Conservation (phyloP, 2,329 filamentous ascomycete species). For the Pezicula rhizophila region DNA sequence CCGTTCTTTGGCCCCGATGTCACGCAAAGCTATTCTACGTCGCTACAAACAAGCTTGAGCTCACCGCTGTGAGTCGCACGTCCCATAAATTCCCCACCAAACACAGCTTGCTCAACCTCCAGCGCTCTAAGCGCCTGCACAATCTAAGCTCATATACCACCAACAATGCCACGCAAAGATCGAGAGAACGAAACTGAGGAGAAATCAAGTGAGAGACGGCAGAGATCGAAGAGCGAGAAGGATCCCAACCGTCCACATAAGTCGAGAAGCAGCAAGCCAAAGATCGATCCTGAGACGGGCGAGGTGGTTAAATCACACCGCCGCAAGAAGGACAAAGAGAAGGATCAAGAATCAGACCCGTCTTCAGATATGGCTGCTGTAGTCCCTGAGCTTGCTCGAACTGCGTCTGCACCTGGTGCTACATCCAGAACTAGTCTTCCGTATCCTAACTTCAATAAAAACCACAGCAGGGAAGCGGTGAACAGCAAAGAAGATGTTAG, state of each 20-base stretch:
- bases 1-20: not conserved
- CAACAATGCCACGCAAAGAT: slow-evolving; percentile 22
- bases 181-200: slow-evolving; percentile 19
- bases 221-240: slow-evolving; percentile 24
- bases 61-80: not conserved
- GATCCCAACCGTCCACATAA: slow-evolving; percentile 27
- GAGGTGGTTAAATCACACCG: slow-evolving; percentile 23
- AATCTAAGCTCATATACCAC: not conserved
- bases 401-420: slow-evolving; percentile 25
- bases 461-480: slow-evolving; percentile 83
- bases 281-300: slow-evolving; percentile 26
- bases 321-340: slow-evolving; percentile 17
- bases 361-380: slow-evolving; percentile 38
- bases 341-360: slow-evolving; percentile 17
- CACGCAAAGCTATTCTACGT: not conserved
- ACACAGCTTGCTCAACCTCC: not conserved
- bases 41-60: not conserved
- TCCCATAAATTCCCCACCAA: not conserved
- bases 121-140: slow-evolving; percentile 1
- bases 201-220: slow-evolving; percentile 21
- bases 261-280: slow-evolving; percentile 23
- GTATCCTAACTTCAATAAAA: slow-evolving; percentile 83
- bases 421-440: slow-evolving; percentile 41
- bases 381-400: slow-evolving; percentile 38
- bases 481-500: slow-evolving; percentile 39